These are phyloP conservation scores for Fusarium sambucinum DNA, from an alignment of 2,329 filamentous ascomycete genomes.

Conservation along the genomic window DNA sequence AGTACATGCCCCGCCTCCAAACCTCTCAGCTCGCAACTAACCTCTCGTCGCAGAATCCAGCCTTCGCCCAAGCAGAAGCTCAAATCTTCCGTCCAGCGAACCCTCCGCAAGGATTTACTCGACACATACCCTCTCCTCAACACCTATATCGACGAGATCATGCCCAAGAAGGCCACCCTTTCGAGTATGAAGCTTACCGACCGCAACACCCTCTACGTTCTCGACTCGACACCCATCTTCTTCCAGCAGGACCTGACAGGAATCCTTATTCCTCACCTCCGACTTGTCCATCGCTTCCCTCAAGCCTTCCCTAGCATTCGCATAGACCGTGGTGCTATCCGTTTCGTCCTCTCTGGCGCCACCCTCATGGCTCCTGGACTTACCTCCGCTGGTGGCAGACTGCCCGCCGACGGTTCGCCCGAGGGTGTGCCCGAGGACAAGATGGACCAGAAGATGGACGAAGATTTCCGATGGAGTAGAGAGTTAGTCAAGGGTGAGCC, in stretches of 20 bases:
- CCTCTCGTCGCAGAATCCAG: conserved; percentile 67
- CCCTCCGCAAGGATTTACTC: conserved; percentile 83
- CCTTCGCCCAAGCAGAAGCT: conserved; percentile 90
- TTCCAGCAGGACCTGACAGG: conserved; percentile 84
- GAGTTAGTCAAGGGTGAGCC: conserved; percentile 85
- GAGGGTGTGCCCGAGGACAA: conserved; percentile 56
- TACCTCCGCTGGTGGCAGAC: conserved; percentile 82
- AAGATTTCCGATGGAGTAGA: conserved; percentile 68
- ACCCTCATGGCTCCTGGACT: conserved; percentile 96
- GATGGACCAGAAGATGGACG: conserved; percentile 58
- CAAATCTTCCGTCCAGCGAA: conserved; percentile 94
- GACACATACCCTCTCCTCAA: conserved; percentile 87
- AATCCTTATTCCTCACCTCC: conserved; percentile 86
- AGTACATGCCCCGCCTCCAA: conserved; percentile 66
- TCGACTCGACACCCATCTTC: conserved; percentile 84
- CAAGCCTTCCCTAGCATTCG: conserved; percentile 84
- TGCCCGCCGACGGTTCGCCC: conserved; percentile 69
- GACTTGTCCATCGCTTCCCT: conserved; percentile 90
- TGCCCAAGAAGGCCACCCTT: conserved; percentile 94
- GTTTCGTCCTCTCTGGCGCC: conserved; percentile 93
- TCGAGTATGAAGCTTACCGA: conserved; percentile 94
- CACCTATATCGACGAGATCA: conserved; percentile 90
- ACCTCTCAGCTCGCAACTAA: conserved; percentile 33
- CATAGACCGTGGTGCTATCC: conserved; percentile 95
- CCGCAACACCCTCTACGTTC: conserved; percentile 87